Conservation (phyloP, 2,329 filamentous ascomycete genomes). For the Pseudopithomyces maydicus region DNA sequence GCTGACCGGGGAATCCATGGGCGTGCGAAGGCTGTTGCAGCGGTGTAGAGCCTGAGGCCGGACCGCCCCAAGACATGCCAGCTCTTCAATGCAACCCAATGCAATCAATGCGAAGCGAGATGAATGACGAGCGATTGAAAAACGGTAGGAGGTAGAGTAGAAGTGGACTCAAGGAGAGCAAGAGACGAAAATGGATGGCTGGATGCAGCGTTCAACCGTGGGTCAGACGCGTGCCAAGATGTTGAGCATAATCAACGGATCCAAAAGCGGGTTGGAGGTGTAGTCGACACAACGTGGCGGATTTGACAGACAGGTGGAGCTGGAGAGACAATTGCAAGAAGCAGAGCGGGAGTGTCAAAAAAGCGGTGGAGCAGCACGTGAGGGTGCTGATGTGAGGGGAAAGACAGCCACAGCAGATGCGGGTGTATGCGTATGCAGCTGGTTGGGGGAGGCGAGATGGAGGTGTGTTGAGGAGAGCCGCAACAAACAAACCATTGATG, state of each 20-base stretch:
- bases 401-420: constrained; percentile 18
- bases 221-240: constrained; percentile 5
- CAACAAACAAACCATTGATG: neutral
- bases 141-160: neutral
- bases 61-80: constrained; percentile 45
- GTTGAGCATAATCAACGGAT: neutral
- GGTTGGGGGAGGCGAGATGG: neutral
- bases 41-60: constrained; percentile 36
- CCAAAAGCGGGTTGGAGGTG: neutral
- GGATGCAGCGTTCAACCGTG: neutral
- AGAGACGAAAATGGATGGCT: neutral
- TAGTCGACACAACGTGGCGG: neutral
- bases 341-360: constrained; percentile 10
- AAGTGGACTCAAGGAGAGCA: neutral
- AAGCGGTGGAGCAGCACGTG: constrained; percentile 12
- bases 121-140: neutral
- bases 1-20: constrained; percentile 30
- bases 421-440: constrained; percentile 2
- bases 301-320: neutral
- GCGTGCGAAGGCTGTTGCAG: constrained; percentile 40
- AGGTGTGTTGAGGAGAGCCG: neutral
- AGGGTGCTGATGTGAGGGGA: constrained; percentile 28
- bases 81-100: constrained; percentile 1
- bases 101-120: neutral
- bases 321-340: neutral